Conservation (phyloP, 192 early-diverging fungal genomes). For the Backusella tarrabulga region DNA sequence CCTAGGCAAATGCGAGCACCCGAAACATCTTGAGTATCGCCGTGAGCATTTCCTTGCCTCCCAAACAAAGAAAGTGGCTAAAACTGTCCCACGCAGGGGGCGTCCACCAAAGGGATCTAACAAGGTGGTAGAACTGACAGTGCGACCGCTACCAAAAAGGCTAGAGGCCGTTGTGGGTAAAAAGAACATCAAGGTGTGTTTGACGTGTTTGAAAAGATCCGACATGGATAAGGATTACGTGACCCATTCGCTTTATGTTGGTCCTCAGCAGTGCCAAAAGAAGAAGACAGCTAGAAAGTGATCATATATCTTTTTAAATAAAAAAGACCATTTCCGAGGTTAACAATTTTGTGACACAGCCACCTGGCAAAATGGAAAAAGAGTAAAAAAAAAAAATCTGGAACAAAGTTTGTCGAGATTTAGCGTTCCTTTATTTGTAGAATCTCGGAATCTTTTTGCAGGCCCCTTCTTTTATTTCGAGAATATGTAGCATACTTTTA, state of each 20-base stretch:
- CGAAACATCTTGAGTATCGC: constrained; percentile 23
- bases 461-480: no score
- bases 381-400: neutral
- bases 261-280: constrained; percentile 11
- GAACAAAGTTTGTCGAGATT: neutral
- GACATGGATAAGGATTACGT: constrained; percentile 28
- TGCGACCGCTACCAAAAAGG: constrained; percentile 29
- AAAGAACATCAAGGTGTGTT: constrained; percentile 25
- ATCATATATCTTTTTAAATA: neutral
- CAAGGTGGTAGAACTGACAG: constrained; percentile 6
- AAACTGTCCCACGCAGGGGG: constrained; percentile 15
- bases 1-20: constrained; percentile 22
- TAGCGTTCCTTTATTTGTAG: no score
- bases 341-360: no score
- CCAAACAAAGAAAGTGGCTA: neutral
- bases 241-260: constrained; percentile 13
- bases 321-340: neutral
- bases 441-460: no score
- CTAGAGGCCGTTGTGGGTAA: constrained; percentile 28
- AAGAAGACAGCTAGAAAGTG: neutral
- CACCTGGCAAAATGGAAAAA: neutral
- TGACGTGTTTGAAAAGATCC: constrained; percentile 32
- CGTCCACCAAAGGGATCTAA: constrained; percentile 27
- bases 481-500: no score
- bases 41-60: neutral